Percentiles rank a stretch among this genome's conserved stretches.
phyloP scores from a whole-genome alignment of 768 basidiomycete genomes.

The Collybia mongolica region DNA sequence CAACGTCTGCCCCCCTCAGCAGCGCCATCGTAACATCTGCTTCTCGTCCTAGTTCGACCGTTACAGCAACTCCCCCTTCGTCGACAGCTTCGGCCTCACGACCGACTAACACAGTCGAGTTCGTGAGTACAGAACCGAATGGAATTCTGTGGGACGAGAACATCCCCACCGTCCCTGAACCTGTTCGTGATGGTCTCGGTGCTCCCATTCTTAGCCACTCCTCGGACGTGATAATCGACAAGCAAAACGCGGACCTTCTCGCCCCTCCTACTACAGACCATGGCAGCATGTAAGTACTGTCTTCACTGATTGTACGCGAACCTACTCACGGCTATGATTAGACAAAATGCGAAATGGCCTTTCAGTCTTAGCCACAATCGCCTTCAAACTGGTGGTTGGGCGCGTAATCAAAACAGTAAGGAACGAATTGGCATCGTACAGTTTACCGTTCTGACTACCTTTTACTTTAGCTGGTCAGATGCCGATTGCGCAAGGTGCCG shows the following conservation, averaged over 20 bases:
- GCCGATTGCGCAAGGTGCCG: conserved; percentile 48
- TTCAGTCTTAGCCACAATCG: conserved; percentile 55
- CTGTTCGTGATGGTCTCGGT: conserved; percentile 39
- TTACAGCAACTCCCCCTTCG: conserved; percentile 5
- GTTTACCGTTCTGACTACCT: neutral
- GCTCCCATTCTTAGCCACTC: conserved; percentile 41
- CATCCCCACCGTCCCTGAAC: conserved; percentile 23
- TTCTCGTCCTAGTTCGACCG: conserved; percentile 1
- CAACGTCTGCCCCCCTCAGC: conserved; percentile 14
- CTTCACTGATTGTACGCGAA: neutral
- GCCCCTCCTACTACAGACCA: conserved; percentile 46
- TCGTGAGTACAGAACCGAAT: conserved; percentile 43
- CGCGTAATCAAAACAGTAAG: conserved; percentile 52
- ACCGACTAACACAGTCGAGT: conserved; percentile 42
- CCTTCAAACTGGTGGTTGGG: conserved; percentile 60
- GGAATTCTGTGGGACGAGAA: conserved; percentile 32
- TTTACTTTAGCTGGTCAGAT: conserved; percentile 34
- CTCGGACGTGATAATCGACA: conserved; percentile 35
- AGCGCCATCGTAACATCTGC: conserved; percentile 6
- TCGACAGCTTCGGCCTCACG: conserved; percentile 19
- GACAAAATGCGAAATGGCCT: conserved; percentile 55
- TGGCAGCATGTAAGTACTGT: conserved; percentile 36
- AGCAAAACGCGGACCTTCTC: conserved; percentile 40
- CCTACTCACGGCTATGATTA: conserved; percentile 12
- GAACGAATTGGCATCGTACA: neutral